Evolutionary conservation across 805 yeast genomes (phyloP).

Genomic region (Zygotorulaspora sp.): DNA sequence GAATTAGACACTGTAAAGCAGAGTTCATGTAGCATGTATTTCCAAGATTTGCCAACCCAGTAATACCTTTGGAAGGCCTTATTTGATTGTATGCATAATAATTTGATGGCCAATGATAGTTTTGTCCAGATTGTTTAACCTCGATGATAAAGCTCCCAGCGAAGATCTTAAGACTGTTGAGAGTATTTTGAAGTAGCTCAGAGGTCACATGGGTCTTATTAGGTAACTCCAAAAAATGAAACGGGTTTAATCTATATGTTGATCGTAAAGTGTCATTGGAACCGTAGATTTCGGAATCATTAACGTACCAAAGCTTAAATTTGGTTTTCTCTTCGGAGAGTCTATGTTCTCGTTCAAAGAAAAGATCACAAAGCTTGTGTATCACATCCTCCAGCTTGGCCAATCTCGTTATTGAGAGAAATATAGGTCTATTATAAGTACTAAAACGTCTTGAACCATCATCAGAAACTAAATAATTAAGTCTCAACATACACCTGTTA

Average conservation of each 20-base stretch:
- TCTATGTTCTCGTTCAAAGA: slow-evolving; percentile 22
- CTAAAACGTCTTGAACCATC: slow-evolving; percentile 11
- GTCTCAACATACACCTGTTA: slow-evolving; percentile 35
- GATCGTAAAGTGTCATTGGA: slow-evolving; percentile 8
- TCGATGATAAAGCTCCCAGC: slow-evolving; percentile 36
- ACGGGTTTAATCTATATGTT: slow-evolving; percentile 27
- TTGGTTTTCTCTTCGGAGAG: slow-evolving; percentile 15
- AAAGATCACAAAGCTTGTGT: slow-evolving; percentile 17
- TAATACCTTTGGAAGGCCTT: slow-evolving; percentile 42
- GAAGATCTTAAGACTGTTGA: slow-evolving; percentile 24
- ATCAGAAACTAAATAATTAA: slow-evolving; percentile 33
- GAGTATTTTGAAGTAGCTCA: slow-evolving; percentile 10
- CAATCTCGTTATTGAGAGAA: slow-evolving; percentile 35
- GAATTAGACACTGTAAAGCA: slow-evolving; percentile 83
- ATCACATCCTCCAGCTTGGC: slow-evolving; percentile 30
- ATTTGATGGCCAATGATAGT: slow-evolving; percentile 39
- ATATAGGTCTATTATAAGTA: slow-evolving; percentile 21
- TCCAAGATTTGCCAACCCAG: slow-evolving; percentile 70
- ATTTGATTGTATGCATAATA: slow-evolving; percentile 32
- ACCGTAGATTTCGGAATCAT: slow-evolving; percentile 12
- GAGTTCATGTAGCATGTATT: slow-evolving; percentile 95
- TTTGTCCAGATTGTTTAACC: slow-evolving; percentile 23
- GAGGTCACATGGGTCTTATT: slow-evolving; percentile 25
- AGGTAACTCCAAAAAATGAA: slow-evolving; percentile 27
- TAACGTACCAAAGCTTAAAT: slow-evolving; percentile 28